Conservation (phyloP, 2,329 filamentous ascomycete genomes). For the Cordyceps javanica region DNA sequence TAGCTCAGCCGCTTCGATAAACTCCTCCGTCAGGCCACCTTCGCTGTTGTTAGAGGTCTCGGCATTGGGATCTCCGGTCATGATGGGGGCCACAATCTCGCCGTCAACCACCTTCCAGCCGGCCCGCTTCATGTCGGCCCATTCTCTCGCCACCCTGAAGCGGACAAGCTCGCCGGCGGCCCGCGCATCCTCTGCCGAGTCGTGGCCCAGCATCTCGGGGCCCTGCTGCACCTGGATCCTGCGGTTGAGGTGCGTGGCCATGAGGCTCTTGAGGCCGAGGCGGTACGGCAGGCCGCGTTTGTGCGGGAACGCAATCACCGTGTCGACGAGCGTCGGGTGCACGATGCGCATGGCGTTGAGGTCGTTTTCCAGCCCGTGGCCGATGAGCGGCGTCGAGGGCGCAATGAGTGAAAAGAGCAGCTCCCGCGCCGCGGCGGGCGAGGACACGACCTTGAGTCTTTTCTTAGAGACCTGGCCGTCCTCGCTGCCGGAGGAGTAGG, state of each 20-base stretch:
- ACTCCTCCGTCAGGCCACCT: slow-evolving; percentile 30
- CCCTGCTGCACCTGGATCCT: slow-evolving; percentile 69
- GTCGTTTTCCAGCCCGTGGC: slow-evolving; percentile 93
- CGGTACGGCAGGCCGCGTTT: slow-evolving; percentile 69
- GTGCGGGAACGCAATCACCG: slow-evolving; percentile 77
- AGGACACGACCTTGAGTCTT: slow-evolving; percentile 65
- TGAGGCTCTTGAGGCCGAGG: slow-evolving; percentile 69
- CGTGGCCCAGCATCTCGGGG: slow-evolving; percentile 60
- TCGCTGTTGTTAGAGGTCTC: background rate
- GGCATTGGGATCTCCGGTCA: background rate
- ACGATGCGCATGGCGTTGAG: slow-evolving; percentile 79
- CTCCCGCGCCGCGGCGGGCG: slow-evolving; percentile 66
- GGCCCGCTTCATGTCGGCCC: slow-evolving; percentile 57
- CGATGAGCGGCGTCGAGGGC: slow-evolving; percentile 76
- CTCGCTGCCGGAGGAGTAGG: slow-evolving; percentile 18
- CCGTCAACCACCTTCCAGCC: slow-evolving; percentile 61
- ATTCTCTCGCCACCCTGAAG: slow-evolving; percentile 62
- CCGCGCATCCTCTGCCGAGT: slow-evolving; percentile 85
- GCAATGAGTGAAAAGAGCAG: slow-evolving; percentile 72
- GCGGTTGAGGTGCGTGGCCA: slow-evolving; percentile 60
- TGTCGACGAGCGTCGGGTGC: slow-evolving; percentile 81
- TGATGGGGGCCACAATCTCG: slow-evolving; percentile 34
- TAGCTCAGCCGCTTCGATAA: slow-evolving; percentile 25
- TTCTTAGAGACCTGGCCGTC: slow-evolving; percentile 27
- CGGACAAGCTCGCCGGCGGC: slow-evolving; percentile 83